phyloP scores from a whole-genome alignment of 129 eudicot genomes.

The Chrysanthemum seticuspe region DNA sequence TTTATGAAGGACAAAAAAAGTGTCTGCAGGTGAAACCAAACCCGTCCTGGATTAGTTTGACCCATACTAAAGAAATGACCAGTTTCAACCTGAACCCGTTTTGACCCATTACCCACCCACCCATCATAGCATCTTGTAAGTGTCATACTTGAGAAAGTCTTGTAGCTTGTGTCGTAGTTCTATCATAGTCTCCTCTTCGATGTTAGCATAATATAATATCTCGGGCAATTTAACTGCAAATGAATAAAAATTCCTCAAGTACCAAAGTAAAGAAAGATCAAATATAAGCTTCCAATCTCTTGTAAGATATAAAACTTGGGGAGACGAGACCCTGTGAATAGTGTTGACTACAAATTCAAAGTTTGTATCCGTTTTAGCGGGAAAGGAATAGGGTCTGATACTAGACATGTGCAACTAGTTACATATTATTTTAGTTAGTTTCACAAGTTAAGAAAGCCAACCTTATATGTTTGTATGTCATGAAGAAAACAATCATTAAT shows the following conservation, averaged over 20 bases:
- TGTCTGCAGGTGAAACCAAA: not conserved
- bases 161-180: conserved; percentile 45
- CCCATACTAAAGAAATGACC: too few relatives aligned
- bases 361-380: not conserved
- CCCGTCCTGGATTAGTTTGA: too few relatives aligned
- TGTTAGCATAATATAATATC: conserved; percentile 42
- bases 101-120: not conserved
- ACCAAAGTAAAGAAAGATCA: not conserved
- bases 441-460: too few relatives aligned
- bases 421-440: too few relatives aligned
- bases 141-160: conserved; percentile 57
- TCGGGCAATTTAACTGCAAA: conserved; percentile 70
- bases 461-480: too few relatives aligned
- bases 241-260: not conserved
- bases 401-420: not conserved
- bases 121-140: not conserved
- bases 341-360: not conserved
- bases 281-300: not conserved
- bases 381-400: not conserved
- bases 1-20: not conserved
- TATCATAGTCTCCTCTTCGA: conserved; percentile 44
- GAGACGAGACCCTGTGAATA: not conserved
- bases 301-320: not conserved
- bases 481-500: too few relatives aligned
- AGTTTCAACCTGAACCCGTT: too few relatives aligned